These are phyloP conservation scores for Syzygium malaccense DNA, from an alignment of 441 rosid genomes.

Conservation along the genomic window DNA sequence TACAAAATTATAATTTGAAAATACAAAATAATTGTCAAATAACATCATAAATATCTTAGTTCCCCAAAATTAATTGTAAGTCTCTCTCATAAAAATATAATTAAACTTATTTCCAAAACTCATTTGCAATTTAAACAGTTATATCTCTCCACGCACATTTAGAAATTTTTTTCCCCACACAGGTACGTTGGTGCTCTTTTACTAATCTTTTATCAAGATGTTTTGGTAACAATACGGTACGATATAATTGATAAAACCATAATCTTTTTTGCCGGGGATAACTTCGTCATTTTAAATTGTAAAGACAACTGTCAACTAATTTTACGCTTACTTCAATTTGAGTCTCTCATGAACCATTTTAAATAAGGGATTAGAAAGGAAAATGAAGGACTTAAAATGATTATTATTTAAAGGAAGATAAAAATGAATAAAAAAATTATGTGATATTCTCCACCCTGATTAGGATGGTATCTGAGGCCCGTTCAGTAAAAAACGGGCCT, in stretches of 20 bases:
- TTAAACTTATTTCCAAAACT: background rate
- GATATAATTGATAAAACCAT: background rate
- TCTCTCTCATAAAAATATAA: background rate
- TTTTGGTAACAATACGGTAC: rapidly evolving
- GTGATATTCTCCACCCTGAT: background rate
- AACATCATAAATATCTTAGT: background rate
- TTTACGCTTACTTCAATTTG: background rate
- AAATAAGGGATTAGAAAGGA: background rate
- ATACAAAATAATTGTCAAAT: background rate
- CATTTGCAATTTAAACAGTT: background rate
- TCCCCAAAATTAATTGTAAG: background rate
- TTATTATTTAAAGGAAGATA: background rate
- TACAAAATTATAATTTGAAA: background rate
- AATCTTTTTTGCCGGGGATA: background rate
- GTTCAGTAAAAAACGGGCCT: background rate
- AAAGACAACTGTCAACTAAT: background rate
- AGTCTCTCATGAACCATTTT: background rate
- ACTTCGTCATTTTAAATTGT: background rate
- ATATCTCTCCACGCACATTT: background rate
- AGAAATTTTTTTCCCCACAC: rapidly evolving
- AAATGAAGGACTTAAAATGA: background rate
- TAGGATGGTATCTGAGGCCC: background rate
- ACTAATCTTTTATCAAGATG: background rate
- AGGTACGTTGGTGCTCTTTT: background rate
- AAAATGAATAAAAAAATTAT: background rate